phyloP scores from a whole-genome alignment of 2,329 filamentous ascomycete genomes.

The Botryotinia globosa region DNA sequence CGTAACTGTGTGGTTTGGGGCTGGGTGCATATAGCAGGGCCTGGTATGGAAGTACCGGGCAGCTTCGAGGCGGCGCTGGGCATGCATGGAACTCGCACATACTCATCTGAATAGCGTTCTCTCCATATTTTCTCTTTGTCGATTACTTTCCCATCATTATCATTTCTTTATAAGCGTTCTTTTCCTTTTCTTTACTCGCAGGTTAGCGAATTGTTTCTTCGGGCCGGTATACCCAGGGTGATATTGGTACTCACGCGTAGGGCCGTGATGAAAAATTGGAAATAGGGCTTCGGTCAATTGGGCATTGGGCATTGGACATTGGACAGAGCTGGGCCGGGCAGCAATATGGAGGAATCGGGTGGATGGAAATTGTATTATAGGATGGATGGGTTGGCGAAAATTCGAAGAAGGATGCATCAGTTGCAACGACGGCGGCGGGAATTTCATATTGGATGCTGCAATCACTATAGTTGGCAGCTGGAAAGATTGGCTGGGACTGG shows the following conservation, averaged over 20 bases:
- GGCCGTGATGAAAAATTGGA: conserved; percentile 3
- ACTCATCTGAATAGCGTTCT: neutral
- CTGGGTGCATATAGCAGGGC: conserved; percentile 17
- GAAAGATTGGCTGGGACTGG: neutral
- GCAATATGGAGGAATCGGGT: neutral
- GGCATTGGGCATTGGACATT: neutral
- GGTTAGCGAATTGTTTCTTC: conserved; percentile 13
- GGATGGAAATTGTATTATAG: conserved; percentile 13
- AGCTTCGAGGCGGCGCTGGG: conserved; percentile 15
- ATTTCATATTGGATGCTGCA: conserved; percentile 1
- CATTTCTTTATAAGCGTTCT: neutral
- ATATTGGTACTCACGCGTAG: conserved; percentile 8
- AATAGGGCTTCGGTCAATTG: neutral
- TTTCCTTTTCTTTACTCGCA: neutral
- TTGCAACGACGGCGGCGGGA: neutral
- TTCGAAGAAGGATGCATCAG: conserved; percentile 8
- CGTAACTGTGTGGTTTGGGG: neutral
- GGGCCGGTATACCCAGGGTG: conserved; percentile 18
- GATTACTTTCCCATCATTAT: neutral
- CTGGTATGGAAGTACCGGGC: neutral
- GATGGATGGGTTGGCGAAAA: neutral
- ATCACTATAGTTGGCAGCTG: neutral
- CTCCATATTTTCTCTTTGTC: neutral
- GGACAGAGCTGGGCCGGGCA: neutral
- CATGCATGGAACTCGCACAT: conserved; percentile 16